Conservation (phyloP, 495 filamentous ascomycete species). For the Poronia punctata region DNA sequence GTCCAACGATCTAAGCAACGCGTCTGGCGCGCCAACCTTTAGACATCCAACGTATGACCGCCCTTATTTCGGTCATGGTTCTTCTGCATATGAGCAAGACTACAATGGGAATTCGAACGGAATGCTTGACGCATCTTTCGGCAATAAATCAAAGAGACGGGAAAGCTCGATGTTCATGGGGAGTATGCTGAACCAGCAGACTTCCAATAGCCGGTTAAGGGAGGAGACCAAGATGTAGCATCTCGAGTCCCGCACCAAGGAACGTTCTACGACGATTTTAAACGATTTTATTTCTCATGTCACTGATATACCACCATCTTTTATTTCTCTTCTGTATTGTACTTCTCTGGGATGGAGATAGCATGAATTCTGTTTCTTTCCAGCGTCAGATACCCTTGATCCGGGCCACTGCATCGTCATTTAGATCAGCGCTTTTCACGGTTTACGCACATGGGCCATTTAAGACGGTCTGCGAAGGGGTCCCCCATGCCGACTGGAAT, state of each 20-base stretch:
- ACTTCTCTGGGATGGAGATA: conserved; percentile 9
- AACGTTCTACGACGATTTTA: not conserved
- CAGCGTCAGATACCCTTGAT: not conserved
- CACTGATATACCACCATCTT: conserved; percentile 7
- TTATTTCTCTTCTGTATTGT: conserved; percentile 9
- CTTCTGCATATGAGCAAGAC: conserved; percentile 23
- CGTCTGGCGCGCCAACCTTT: conserved; percentile 11
- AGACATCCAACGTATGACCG: conserved; percentile 32
- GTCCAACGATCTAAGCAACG: conserved; percentile 22
- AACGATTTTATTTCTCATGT: conserved; percentile 2
- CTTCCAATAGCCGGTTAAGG: conserved; percentile 38
- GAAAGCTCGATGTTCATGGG: conserved; percentile 45
- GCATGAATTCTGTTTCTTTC: conserved; percentile 9
- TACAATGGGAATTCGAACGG: conserved; percentile 27
- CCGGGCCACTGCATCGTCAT: conserved; percentile 4
- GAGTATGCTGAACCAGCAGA: conserved; percentile 35
- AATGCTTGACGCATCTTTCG: conserved; percentile 35
- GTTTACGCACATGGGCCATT: conserved; percentile 2
- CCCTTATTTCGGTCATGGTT: conserved; percentile 31
- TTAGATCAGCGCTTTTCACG: conserved; percentile 1
- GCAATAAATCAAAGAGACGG: conserved; percentile 29
- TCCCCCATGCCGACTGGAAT: not conserved
- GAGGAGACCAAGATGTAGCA: conserved; percentile 34
- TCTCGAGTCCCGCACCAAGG: not conserved
- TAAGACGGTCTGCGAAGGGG: not conserved